Base-by-base conservation (phyloP, 768 basidiomycete species). In the Sarcodon sp. region DNA sequence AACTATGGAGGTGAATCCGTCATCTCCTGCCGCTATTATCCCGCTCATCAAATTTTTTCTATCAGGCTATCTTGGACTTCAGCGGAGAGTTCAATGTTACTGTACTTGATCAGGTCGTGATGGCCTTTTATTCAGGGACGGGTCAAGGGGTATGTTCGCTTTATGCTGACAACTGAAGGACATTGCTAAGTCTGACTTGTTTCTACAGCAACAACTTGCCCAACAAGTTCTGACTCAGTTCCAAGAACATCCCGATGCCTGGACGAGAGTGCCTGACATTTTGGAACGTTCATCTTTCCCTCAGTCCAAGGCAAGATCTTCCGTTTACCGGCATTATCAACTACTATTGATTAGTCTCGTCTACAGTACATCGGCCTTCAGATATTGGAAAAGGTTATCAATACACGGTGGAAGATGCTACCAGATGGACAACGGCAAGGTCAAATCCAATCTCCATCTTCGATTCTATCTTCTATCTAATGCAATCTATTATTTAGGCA, bases 261-360 rank as follows among this genome's bases (percentile, higher is more conserved):
- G 96, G 96, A 93, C 92, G 54, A 77, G 87, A 63, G 96, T 98
- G 6, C 96, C 96, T 36, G 85, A 87, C 51, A 87, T 99, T 57
- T 72, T 99, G 50, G 91, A 96, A 58, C 72, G 73, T 45, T 86
- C 90, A 1, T 70, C 73, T 9, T 92, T 83, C 63, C 79, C 83
- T 27, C 93, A 98, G 66, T 79, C 80, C 59, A 98, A 90, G 73
- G 87, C 85, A 31, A 47, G 50, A 6, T 15, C 27, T 34, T 82
- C 16, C 50, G 39, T 47, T 32, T 10, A 11, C 38, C 44, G 15
- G 32, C 38, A 4, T 36, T 18, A 52, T 46, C 53, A 55, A 16
- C 35, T 6, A 3, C n/a, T 35, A 38, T 21, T 27, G 52, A 48
- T 55, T 53, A 55, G 49, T 39, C 33, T 12, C 35, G n/a, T 27